Base-by-base conservation (phyloP, 2,329 filamentous ascomycete genomes). In the Leptographium radiaticola region DNA sequence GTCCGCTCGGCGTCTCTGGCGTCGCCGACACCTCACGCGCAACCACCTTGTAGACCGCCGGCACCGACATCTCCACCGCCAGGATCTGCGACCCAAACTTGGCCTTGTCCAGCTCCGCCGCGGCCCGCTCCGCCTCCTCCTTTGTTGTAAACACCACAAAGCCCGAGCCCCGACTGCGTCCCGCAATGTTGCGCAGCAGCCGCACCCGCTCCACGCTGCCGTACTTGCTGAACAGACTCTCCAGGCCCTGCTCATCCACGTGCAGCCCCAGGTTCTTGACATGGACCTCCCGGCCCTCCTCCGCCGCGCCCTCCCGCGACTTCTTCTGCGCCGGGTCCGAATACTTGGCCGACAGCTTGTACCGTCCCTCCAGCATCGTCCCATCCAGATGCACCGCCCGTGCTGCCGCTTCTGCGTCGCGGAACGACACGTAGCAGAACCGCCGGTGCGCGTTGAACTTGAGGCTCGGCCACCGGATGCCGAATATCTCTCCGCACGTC, bases 361-460 rank as follows among this genome's bases (percentile, higher is more conserved):
- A 83, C 33, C 79, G 77, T 31, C 80, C 81, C 30, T 84, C 85
- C 0, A 95, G 68, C 25, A 82, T 66, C 54, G 76, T 83, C 31
- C 85, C 85, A 63, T 96, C 77, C 49, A 95, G 77, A 55, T 80
- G 71, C 0, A 83, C 84, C 1, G 90, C 90, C 49, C 79, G 80
- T 42, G 80, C 75, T 0, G 89, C 87, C 52, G 80, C 78, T n/a
- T 76, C 75, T 3, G 77, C 68, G 36, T 81, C 80, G 49, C 82
- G 77, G 65, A 96, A 96, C n/a, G 94, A 88, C 8, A 96, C 76
- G 67, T 98, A 98, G 71, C 90, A 96, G 71, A 98, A 98, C 30
- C 93, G 85, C 36, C 93, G 87, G 61, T 87, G 84, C 2, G 85
- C 84, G 63, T 96, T 91, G 67, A 79, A 89, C 66, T 94, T 94